Base-by-base conservation (phyloP, 257 asterid genomes). In the Solanum chilense region DNA sequence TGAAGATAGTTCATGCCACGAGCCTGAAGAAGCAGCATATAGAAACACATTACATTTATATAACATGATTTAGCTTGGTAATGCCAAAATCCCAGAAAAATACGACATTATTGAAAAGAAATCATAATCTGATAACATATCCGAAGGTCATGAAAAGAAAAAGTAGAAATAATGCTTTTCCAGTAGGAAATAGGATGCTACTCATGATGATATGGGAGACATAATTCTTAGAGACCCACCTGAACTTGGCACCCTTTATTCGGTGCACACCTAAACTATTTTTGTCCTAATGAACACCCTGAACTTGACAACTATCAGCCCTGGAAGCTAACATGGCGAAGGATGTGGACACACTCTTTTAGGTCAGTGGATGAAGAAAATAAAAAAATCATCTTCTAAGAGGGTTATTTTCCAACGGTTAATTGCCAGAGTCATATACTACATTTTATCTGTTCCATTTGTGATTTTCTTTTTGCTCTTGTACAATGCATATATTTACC, bases 1-100 rank as follows among this genome's bases (percentile, higher is more conserved):
- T 97, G 98, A 89, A 97, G 98, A 93, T 97, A 95, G 91, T 95
- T 97, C 98, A 97, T 91, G 64, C 99, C 98, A 69, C 98, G 94
- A 42, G 98, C 99, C 99, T 97, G 93, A 60, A 84, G 87, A 75
- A 85, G 42, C 56, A 87, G 18, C 33, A 66, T 20, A 62, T 73
- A 58, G 25, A 45, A 69, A 84, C 39, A 31, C 21, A 86, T 73
- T 76, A 86, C 45, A 47, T 39, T 14, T 15, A 35, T 31, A 45
- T 47, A 41, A 86, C 68, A 73, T 52, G 60, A 71, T 49, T 60
- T 86, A 44, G 21, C 64, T 29, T 70, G 14, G 45, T 85, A 85
- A 45, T 85, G 78, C 44, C 70, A 62, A 85, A 42, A 29, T 71
- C 68, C 29, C 68, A 47, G 20, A 76, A 8, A 76, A 76, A 76